These are phyloP conservation scores for Curvularia verruculosa DNA, from an alignment of 2,329 filamentous ascomycete genomes.

Conservation along the genomic window DNA sequence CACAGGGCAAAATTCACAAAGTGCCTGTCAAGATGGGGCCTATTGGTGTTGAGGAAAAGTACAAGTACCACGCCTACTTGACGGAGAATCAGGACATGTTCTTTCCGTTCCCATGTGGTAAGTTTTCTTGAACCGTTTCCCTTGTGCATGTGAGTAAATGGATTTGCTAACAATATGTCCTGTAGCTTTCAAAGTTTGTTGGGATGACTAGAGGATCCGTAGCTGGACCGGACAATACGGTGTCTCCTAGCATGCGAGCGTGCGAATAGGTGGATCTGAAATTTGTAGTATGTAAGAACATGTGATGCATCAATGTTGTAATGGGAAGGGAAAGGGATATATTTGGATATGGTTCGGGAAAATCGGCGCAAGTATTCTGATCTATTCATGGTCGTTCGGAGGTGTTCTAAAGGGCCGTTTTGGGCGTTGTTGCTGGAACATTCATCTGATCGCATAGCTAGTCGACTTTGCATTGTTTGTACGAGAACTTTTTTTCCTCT, in stretches of 20 bases:
- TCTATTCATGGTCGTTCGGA: background rate
- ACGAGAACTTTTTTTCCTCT: too few relatives aligned
- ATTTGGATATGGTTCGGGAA: too few relatives aligned
- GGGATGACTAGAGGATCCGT: constrained; percentile 25
- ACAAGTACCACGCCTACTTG: constrained; percentile 53
- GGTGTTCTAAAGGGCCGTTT: background rate
- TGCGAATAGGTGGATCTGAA: background rate
- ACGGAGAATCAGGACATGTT: constrained; percentile 56
- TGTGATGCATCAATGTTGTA: background rate
- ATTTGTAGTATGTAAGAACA: background rate
- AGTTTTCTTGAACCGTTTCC: constrained; percentile 32
- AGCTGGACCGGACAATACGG: too few relatives aligned
- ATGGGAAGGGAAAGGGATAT: background rate
- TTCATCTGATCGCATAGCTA: too few relatives aligned
- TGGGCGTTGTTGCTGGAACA: background rate
- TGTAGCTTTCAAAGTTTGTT: constrained; percentile 38
- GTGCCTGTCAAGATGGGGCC: constrained; percentile 41
- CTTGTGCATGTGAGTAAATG: too few relatives aligned
- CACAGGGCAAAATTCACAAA: constrained; percentile 53
- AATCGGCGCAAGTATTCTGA: background rate
- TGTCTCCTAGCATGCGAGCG: background rate
- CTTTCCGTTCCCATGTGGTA: constrained; percentile 56
- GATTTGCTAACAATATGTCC: too few relatives aligned
- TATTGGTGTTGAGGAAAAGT: constrained; percentile 30
- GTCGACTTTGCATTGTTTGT: too few relatives aligned